These are phyloP conservation scores for Coffea humblotiana DNA, from an alignment of 305 asterid genomes.

Conservation along the genomic window DNA sequence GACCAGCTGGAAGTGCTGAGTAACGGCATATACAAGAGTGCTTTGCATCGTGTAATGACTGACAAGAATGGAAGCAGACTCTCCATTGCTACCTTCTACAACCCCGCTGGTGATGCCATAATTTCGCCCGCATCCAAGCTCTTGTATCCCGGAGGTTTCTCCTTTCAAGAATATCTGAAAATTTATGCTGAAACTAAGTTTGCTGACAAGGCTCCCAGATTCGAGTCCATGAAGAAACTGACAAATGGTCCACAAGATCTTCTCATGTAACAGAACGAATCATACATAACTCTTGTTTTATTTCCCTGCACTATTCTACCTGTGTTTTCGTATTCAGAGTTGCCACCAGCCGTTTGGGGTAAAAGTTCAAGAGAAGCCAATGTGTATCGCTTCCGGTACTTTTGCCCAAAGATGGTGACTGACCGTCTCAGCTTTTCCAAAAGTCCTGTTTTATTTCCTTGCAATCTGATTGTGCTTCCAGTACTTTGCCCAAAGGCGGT, in stretches of 20 bases:
- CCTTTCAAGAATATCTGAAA: constrained; percentile 65
- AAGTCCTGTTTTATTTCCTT: too few relatives aligned
- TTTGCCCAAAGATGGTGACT: background rate
- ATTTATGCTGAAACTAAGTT: constrained; percentile 66
- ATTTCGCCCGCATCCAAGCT: constrained; percentile 73
- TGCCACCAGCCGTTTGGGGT: constrained; percentile 1
- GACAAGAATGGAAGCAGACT: constrained; percentile 67
- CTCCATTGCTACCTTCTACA: constrained; percentile 86
- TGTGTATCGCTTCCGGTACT: constrained; percentile 27
- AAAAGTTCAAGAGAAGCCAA: constrained; percentile 32
- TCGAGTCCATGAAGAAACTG: constrained; percentile 56
- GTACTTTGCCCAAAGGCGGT: constrained; percentile 12
- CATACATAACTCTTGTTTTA: background rate
- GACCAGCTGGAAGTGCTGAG: constrained; percentile 78
- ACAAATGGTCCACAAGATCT: constrained; percentile 13
- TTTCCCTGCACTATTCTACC: background rate
- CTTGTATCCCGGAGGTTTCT: constrained; percentile 45
- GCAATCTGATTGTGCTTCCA: constrained; percentile 8
- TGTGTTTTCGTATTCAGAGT: background rate
- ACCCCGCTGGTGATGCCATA: constrained; percentile 71
- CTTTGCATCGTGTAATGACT: constrained; percentile 73
- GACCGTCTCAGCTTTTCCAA: too few relatives aligned
- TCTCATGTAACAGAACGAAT: constrained; percentile 13
- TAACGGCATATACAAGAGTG: constrained; percentile 77
- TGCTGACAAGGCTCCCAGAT: constrained; percentile 59